Evolutionary conservation across 129 eudicot genomes (phyloP).

Genomic region (Arctium minus): DNA sequence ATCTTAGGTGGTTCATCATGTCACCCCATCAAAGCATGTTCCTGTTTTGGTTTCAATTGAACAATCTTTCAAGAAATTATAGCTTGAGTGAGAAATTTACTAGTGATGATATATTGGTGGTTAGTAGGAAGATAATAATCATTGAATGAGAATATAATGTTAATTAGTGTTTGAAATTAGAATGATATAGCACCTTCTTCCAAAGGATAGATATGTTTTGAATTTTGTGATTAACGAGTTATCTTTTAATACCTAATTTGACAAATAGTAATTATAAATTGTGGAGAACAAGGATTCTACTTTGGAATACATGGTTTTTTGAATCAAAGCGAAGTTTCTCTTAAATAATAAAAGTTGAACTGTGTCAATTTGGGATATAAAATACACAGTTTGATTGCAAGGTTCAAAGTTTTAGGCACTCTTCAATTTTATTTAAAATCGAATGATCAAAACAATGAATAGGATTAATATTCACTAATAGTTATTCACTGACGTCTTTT

Average conservation of each 20-base stretch:
- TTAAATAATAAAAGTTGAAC: neutral
- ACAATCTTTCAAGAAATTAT: neutral
- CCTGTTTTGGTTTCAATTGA: neutral
- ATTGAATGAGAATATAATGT: neutral
- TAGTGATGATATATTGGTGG: slow-evolving; percentile 13
- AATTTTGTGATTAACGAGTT: neutral
- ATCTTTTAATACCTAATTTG: neutral
- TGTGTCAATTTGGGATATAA: neutral
- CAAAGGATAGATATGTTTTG: neutral
- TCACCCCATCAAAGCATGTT: neutral
- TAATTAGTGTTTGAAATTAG: neutral
- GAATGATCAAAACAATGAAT: neutral
- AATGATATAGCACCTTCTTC: neutral
- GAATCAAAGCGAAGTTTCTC: neutral
- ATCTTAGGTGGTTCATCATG: neutral
- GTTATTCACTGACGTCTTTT: neutral
- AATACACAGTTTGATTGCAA: neutral
- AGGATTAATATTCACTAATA: neutral
- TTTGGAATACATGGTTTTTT: neutral
- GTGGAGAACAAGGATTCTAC: slow-evolving; percentile 1
- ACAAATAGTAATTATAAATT: neutral
- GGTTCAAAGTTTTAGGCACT: neutral
- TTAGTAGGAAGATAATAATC: neutral
- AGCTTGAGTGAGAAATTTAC: neutral
- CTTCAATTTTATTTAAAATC: neutral